Conservation (phyloP, 352 stramenopile species). For the Globisporangium orthogonon region DNA sequence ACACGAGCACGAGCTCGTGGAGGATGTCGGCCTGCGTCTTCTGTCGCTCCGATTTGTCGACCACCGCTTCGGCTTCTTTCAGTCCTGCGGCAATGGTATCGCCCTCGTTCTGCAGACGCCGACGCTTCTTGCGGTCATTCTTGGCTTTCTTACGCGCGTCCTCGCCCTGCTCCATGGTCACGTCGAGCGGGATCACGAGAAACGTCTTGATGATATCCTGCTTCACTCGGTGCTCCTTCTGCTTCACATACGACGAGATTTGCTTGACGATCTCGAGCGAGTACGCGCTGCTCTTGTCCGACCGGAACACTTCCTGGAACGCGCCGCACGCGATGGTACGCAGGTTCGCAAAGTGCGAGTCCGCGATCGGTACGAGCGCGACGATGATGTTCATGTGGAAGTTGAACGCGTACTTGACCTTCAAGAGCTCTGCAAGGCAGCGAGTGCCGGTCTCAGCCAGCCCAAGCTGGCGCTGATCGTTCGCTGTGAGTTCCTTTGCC, state of each 20-base stretch:
- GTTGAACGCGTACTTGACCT: slow-evolving; percentile 84
- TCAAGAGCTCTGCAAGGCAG: slow-evolving; percentile 73
- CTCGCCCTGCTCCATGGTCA: slow-evolving; percentile 85
- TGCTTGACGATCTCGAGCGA: slow-evolving; percentile 79
- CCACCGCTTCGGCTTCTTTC: slow-evolving; percentile 92
- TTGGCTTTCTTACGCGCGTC: slow-evolving; percentile 74
- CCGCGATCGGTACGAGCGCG: slow-evolving; percentile 72
- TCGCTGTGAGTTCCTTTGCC: slow-evolving; percentile 26
- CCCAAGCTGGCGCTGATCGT: slow-evolving; percentile 37
- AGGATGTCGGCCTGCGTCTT: slow-evolving; percentile 94
- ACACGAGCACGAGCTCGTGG: slow-evolving; percentile 93
- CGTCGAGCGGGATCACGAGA: slow-evolving; percentile 71
- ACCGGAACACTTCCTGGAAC: slow-evolving; percentile 68
- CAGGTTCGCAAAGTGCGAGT: slow-evolving; percentile 50
- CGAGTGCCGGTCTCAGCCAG: slow-evolving; percentile 63
- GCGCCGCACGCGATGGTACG: slow-evolving; percentile 50
- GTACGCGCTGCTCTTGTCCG: slow-evolving; percentile 60
- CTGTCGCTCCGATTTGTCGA: slow-evolving; percentile 90
- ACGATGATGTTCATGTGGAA: slow-evolving; percentile 84
- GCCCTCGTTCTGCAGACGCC: slow-evolving; percentile 61
- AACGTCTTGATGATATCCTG: slow-evolving; percentile 70
- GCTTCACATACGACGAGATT: slow-evolving; percentile 78
- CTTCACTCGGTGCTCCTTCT: slow-evolving; percentile 80
- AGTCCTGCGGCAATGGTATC: slow-evolving; percentile 89
- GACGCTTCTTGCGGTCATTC: slow-evolving; percentile 79